A percentile compares a stretch with the other conserved stretches of the same genome.
Evolutionary conservation across 352 stramenopile genomes (phyloP).

Genomic region (Phytophthora litchii): DNA sequence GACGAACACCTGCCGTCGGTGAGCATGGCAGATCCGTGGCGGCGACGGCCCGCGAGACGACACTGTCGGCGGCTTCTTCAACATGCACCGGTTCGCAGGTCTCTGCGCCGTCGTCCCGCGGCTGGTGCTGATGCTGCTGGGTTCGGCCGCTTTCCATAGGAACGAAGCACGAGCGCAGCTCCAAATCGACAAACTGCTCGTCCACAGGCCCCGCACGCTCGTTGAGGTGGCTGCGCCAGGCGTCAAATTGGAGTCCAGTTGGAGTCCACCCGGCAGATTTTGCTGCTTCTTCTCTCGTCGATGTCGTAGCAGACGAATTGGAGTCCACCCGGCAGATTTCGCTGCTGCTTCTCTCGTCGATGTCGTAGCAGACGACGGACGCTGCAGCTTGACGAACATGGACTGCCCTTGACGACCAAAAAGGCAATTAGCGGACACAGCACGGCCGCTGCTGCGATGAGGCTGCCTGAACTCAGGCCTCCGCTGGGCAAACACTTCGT

Average conservation of each 20-base stretch:
- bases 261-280: conserved; percentile 17
- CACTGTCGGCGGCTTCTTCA: conserved; percentile 19
- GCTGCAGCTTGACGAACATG: conserved; percentile 12
- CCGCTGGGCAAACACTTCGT: conserved; percentile 13
- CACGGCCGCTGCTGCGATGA: conserved; percentile 17
- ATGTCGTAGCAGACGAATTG: too few species aligned
- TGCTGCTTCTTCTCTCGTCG: conserved; percentile 10
- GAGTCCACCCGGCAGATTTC: conserved; percentile 17
- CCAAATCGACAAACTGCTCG: conserved; percentile 25
- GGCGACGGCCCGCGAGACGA: conserved; percentile 17
- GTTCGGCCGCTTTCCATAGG: conserved; percentile 21
- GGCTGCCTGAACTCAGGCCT: background rate
- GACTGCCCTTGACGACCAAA: conserved; percentile 25
- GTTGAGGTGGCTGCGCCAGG: conserved; percentile 27
- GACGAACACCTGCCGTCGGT: background rate
- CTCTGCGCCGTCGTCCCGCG: conserved; percentile 16
- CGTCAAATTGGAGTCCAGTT: conserved; percentile 28
- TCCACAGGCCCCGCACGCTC: conserved; percentile 20
- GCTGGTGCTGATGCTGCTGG: conserved; percentile 8
- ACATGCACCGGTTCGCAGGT: conserved; percentile 15
- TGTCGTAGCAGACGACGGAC: conserved; percentile 8
- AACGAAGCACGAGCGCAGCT: conserved; percentile 36
- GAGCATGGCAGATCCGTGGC: conserved; percentile 25
- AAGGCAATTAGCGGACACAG: conserved; percentile 21
- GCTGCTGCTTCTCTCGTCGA: conserved; percentile 7